phyloP scores from a whole-genome alignment of 306 rosid species.

The Coriaria nepalensis region DNA sequence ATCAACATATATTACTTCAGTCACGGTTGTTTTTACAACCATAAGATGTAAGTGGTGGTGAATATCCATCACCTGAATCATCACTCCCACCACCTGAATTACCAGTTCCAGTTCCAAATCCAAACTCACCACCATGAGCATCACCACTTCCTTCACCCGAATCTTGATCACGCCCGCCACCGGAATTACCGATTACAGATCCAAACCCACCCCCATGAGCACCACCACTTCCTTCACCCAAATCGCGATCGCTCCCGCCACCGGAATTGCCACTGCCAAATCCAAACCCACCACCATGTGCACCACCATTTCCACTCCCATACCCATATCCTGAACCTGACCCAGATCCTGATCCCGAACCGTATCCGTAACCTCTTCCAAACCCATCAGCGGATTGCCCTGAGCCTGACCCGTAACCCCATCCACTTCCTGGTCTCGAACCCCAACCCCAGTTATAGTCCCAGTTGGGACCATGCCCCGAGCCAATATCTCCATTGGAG shows the following conservation, averaged over 20 bases:
- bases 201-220: too few relatives aligned
- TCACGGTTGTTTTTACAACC: too few relatives aligned
- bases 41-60: too few relatives aligned
- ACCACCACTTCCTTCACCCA: conserved; percentile 12
- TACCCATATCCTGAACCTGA: conserved; percentile 45
- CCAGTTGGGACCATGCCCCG: conserved; percentile 66
- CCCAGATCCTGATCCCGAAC: conserved; percentile 49
- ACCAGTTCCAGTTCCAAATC: too few relatives aligned
- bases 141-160: too few relatives aligned
- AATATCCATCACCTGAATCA: too few relatives aligned
- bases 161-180: too few relatives aligned
- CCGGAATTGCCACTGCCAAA: conserved; percentile 29
- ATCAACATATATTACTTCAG: too few relatives aligned
- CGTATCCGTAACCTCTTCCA: conserved; percentile 55
- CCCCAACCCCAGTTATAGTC: conserved; percentile 89
- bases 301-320: conserved; percentile 47
- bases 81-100: too few relatives aligned
- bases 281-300: conserved; percentile 43
- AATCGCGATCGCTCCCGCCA: conserved; percentile 6
- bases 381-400: conserved; percentile 45
- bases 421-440: conserved; percentile 48
- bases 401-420: conserved; percentile 73
- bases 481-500: conserved; percentile 44
- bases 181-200: too few relatives aligned
- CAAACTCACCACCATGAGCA: too few relatives aligned